Conservation (phyloP, 202 grass and related monocot species). For the Brachypodium distachyon region DNA sequence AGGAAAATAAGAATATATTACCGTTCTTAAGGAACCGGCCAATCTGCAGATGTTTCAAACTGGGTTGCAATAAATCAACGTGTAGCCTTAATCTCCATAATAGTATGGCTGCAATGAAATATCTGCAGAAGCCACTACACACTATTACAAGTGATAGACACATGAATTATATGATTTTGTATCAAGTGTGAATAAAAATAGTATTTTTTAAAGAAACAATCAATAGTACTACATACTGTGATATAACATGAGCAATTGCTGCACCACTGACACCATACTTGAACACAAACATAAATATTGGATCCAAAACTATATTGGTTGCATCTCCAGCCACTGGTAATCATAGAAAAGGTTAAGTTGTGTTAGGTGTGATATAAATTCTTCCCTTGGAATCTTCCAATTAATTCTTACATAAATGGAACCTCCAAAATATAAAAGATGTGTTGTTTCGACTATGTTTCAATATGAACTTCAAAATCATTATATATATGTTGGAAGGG, state of each 20-base stretch:
- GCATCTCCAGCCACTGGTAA: constrained; percentile 70
- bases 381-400: neutral
- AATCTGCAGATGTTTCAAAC: constrained; percentile 64
- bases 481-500: neutral
- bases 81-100: constrained; percentile 57
- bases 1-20: constrained; percentile 23
- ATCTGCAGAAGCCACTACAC: constrained; percentile 47
- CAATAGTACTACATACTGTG: constrained; percentile 65
- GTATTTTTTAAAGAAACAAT: neutral
- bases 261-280: constrained; percentile 74
- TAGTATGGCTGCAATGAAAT: constrained; percentile 72
- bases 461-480: neutral
- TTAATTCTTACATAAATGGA: neutral
- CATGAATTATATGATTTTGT: constrained; percentile 10
- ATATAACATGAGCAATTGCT: constrained; percentile 95
- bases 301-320: constrained; percentile 83
- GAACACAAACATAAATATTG: constrained; percentile 93
- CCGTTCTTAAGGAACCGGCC: constrained; percentile 85
- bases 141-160: constrained; percentile 28
- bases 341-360: constrained; percentile 28
- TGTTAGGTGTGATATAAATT: neutral
- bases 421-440: neutral
- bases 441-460: neutral
- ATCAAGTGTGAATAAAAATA: neutral
- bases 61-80: constrained; percentile 60